Evolutionary conservation across 345 rosid species (phyloP), one percentile per base, ranked within the genome.

Genomic region (Brassica cretica): DNA sequence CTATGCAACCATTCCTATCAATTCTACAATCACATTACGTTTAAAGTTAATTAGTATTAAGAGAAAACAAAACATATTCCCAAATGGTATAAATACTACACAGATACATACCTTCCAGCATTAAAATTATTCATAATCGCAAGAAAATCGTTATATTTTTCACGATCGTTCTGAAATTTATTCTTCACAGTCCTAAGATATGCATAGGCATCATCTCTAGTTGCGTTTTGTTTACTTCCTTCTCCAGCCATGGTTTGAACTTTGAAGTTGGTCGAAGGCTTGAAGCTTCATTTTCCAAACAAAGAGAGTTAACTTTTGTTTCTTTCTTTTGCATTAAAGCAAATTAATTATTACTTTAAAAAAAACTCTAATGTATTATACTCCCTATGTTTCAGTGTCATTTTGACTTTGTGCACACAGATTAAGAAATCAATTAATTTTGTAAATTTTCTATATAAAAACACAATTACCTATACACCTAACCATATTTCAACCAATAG

Each of bases 221-320:
- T 75, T 37, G 64, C 8, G 0, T 8, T 66, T 12, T 11, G 19
- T 67, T 66, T 65, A 25, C 59, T 66, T 56, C 29, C 19, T 25
- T 55, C 72, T 66, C 59, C 78, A 6, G 12, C 29, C 66, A 75
- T 75, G 58, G 21, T 66, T 74, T 56, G 56, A 51, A 64, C n/a
- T 9, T 21, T 65, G 1, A 65, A 7, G 21, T 53, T 53, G 60
- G 24, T 53, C 18, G 1, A 73, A 63, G 10, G 11, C 27, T 56
- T 12, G 3, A 16, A 53, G 60, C 60, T 53, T 53, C 60, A 15
- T 53, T 53, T 51, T 53, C 60, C 60, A 53, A 53, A 16, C 60
- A 53, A 53, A 16, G 60, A 53, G 10, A 53, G 24, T 53, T 53
- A 53, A 53, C 1, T 56, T 56, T 16, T 8, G 10, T 8, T 53